Conservation (phyloP, 371 early-diverging fungal genomes). For the Umbelopsis sp. region DNA sequence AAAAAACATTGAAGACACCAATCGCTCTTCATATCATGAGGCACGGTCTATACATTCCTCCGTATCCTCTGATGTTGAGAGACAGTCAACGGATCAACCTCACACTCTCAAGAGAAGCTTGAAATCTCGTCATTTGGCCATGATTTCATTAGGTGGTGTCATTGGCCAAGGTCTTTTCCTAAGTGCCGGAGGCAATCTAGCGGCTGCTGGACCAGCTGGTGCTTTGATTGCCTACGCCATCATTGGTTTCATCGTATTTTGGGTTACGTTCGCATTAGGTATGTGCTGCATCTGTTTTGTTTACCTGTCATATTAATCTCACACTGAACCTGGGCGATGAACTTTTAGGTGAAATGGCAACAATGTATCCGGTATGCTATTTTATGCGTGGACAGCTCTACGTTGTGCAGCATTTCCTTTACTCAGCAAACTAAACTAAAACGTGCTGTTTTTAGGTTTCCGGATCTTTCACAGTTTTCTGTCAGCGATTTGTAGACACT, state of each 20-base stretch:
- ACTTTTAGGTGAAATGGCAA: constrained; percentile 79
- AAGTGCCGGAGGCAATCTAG: constrained; percentile 78
- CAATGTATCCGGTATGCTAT: constrained; percentile 43
- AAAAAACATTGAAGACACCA: neutral
- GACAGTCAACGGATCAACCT: neutral
- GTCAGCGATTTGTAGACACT: constrained; percentile 85
- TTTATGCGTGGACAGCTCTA: neutral
- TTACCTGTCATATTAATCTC: neutral
- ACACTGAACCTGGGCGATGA: neutral
- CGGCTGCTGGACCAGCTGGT: constrained; percentile 81
- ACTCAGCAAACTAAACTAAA: neutral
- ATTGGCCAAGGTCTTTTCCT: constrained; percentile 91
- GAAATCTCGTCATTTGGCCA: constrained; percentile 17
- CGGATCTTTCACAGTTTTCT: constrained; percentile 89
- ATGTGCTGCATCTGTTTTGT: neutral
- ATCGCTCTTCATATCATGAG: neutral
- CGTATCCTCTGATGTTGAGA: neutral
- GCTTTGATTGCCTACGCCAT: constrained; percentile 75
- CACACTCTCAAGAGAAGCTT: neutral
- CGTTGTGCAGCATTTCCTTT: neutral
- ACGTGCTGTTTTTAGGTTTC: constrained; percentile 31
- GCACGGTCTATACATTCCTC: neutral
- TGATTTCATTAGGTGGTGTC: constrained; percentile 77
- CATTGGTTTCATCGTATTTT: constrained; percentile 82
- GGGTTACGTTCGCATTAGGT: constrained; percentile 76